These are phyloP conservation scores for Pachysandra terminalis DNA, from an alignment of 164 flowering plant species.

Conservation along the genomic window DNA sequence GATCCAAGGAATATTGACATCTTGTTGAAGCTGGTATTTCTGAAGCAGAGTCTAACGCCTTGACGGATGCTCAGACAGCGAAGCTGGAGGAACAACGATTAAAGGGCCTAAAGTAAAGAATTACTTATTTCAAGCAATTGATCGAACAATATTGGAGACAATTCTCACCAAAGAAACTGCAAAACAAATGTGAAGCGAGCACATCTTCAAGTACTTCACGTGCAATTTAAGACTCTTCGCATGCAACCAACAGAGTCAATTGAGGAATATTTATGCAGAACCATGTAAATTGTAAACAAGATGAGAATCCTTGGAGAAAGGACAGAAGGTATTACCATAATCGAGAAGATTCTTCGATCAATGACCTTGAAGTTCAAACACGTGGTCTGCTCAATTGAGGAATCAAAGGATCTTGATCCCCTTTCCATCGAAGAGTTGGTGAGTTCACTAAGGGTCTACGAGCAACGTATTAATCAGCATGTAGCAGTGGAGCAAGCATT, in stretches of 20 bases:
- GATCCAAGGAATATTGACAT: constrained; percentile 6
- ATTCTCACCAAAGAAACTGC: no score
- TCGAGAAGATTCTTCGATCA: constrained; percentile 10
- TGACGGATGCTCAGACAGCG: neutral
- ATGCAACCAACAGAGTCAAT: no score
- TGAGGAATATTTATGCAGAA: constrained; percentile 3
- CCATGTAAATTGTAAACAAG: constrained; percentile 12
- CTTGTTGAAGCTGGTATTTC: neutral
- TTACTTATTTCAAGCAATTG: no score
- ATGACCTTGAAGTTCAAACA: no score
- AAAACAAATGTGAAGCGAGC: no score
- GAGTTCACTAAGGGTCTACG: constrained; percentile 1
- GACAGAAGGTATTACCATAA: constrained; percentile 4
- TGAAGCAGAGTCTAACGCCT: neutral
- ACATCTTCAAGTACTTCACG: no score
- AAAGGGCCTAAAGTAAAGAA: constrained; percentile 11
- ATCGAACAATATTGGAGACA: no score
- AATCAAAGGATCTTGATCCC: constrained; percentile 2
- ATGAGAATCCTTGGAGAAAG: constrained; percentile 7
- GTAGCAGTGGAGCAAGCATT: no score
- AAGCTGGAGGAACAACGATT: neutral
- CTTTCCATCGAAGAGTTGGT: constrained; percentile 10
- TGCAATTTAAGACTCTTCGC: no score
- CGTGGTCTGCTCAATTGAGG: no score
- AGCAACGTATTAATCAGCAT: neutral